Percentiles rank a stretch among this genome's conserved stretches.
phyloP scores from a whole-genome alignment of 2,329 filamentous ascomycete genomes.

The Hypoxylon rubiginosum region DNA sequence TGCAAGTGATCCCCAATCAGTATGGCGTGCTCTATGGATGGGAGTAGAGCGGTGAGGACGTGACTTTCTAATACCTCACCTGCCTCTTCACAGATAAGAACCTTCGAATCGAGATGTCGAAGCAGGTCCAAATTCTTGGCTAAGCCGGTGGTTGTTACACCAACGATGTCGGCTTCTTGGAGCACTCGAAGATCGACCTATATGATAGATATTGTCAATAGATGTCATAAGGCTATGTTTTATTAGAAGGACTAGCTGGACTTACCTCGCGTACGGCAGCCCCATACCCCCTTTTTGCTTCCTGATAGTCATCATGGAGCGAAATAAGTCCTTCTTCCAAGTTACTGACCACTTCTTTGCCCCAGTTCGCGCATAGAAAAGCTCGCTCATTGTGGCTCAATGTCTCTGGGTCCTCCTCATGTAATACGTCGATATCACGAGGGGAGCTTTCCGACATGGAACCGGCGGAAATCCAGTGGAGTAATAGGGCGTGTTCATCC shows the following conservation, averaged over 20 bases:
- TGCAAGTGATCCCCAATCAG: slow-evolving; percentile 75
- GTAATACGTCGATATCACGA: slow-evolving; percentile 1
- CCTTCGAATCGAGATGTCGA: slow-evolving; percentile 63
- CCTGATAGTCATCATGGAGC: slow-evolving; percentile 22
- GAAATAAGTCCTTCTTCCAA: slow-evolving; percentile 31
- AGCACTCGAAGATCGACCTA: slow-evolving; percentile 55
- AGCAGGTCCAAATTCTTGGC: slow-evolving; percentile 65
- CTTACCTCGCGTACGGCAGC: slow-evolving; percentile 21
- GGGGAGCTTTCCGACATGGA: not conserved
- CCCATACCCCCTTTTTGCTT: slow-evolving; percentile 17
- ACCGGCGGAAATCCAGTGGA: slow-evolving; percentile 21
- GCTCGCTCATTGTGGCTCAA: slow-evolving; percentile 24
- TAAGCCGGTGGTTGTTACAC: slow-evolving; percentile 71
- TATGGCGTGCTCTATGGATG: slow-evolving; percentile 62
- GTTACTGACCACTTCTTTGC: slow-evolving; percentile 6
- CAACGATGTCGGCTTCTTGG: slow-evolving; percentile 62
- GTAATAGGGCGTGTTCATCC: slow-evolving; percentile 5
- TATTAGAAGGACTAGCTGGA: not conserved
- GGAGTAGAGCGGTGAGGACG: slow-evolving; percentile 38
- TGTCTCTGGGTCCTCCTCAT: slow-evolving; percentile 3
- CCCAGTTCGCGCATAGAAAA: slow-evolving; percentile 20
- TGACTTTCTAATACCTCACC: slow-evolving; percentile 44
- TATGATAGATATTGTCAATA: slow-evolving; percentile 1
- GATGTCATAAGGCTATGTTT: not conserved
- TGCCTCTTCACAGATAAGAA: slow-evolving; percentile 65